Percentiles rank a stretch among this genome's conserved stretches.
Conservation (phyloP, 495 filamentous ascomycete species). For the Parmelia sp. region DNA sequence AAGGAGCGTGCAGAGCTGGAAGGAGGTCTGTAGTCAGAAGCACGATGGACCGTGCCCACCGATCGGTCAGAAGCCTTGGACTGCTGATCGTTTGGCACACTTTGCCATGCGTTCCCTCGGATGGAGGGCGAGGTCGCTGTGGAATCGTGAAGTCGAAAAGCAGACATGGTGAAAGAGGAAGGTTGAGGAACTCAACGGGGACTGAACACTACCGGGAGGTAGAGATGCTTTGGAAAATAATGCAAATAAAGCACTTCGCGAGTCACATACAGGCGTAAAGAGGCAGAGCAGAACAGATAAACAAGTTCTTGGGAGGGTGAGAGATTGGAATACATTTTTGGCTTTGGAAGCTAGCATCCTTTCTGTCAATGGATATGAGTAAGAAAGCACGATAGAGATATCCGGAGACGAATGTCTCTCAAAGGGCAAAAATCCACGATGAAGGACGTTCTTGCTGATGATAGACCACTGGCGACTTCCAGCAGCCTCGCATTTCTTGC, state of each 20-base stretch:
- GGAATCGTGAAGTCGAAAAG: background rate
- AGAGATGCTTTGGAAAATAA: slow-evolving; percentile 13
- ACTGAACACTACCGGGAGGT: background rate
- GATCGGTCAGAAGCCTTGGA: slow-evolving; percentile 18
- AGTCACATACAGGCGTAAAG: background rate
- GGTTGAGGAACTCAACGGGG: background rate
- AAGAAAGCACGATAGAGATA: background rate
- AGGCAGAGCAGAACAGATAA: background rate
- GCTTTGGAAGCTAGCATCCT: background rate
- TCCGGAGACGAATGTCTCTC: background rate
- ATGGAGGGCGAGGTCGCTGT: slow-evolving; percentile 5
- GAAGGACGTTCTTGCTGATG: background rate
- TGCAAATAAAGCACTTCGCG: slow-evolving; percentile 4
- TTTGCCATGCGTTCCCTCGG: background rate
- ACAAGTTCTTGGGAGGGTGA: background rate
- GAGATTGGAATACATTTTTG: too few species aligned
- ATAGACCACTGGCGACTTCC: background rate
- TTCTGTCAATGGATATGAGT: background rate
- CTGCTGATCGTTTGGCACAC: slow-evolving; percentile 10
- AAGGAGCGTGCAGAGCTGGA: slow-evolving; percentile 12
- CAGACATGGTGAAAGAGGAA: background rate
- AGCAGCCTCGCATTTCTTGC: background rate
- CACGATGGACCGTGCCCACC: slow-evolving; percentile 18
- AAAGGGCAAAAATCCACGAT: background rate
- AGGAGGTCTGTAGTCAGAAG: slow-evolving; percentile 8